Percentiles rank a stretch among this genome's conserved stretches.
phyloP scores from a whole-genome alignment of 1,284 basidiomycete species.

The Xerocomus minutiporus region DNA sequence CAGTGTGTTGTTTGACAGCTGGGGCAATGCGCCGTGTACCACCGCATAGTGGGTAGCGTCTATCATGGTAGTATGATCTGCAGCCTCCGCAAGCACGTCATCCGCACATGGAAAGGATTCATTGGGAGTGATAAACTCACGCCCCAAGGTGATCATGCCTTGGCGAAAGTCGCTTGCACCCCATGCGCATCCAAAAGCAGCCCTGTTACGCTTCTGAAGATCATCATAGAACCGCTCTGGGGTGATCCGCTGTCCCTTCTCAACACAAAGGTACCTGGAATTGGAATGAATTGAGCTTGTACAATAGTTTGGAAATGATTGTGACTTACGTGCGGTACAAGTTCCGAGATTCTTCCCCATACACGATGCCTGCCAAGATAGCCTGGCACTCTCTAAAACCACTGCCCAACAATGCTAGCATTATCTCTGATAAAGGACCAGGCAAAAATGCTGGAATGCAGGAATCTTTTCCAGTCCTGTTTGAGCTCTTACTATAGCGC shows the following conservation, averaged over 20 bases:
- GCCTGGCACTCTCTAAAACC: not conserved
- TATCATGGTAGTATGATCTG: not conserved
- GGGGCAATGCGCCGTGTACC: not conserved
- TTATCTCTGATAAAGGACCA: not conserved
- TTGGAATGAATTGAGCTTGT: too few species aligned
- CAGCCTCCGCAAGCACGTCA: not conserved
- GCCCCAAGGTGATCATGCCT: not conserved
- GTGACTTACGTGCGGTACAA: not conserved
- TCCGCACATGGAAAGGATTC: not conserved
- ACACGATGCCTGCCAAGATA: not conserved
- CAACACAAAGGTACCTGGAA: not conserved
- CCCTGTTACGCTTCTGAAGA: not conserved
- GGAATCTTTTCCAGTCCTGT: not conserved
- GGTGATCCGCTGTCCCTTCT: not conserved
- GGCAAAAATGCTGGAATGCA: not conserved
- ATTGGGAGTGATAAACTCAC: not conserved
- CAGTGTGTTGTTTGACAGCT: not conserved
- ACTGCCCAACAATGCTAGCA: not conserved
- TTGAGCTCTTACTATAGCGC: not conserved
- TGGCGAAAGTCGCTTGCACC: not conserved
- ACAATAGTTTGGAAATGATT: too few species aligned
- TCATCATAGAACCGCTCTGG: not conserved
- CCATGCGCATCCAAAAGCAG: not conserved
- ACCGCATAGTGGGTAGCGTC: not conserved
- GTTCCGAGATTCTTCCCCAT: not conserved